Evolutionary conservation across 257 asterid species (phyloP).

Genomic region (Coffea eugenioides): DNA sequence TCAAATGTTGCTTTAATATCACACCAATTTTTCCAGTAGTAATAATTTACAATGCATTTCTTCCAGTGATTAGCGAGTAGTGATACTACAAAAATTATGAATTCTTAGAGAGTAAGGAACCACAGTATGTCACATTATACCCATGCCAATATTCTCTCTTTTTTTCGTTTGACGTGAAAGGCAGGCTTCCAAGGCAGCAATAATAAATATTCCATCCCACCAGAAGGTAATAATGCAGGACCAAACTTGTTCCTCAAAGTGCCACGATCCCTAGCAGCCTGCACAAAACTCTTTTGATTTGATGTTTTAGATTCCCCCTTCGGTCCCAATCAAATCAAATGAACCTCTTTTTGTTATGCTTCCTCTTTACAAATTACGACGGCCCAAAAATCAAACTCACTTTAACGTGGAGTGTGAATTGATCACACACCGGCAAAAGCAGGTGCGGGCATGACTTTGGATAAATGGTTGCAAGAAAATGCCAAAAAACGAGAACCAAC

Average conservation of each 20-base stretch:
- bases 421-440: neutral
- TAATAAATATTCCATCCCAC: neutral
- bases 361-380: neutral
- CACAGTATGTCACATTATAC: neutral
- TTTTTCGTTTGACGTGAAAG: conserved; percentile 10
- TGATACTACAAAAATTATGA: neutral
- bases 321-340: conserved; percentile 3
- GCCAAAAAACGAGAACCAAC: too few species aligned
- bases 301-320: conserved; percentile 10
- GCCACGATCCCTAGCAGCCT: neutral
- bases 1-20: too few species aligned
- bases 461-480: neutral
- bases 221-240: neutral
- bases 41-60: neutral
- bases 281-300: neutral
- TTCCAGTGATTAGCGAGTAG: neutral
- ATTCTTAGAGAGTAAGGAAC: conserved; percentile 27
- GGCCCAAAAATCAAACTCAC: neutral
- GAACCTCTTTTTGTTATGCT: neutral
- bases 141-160: conserved; percentile 6
- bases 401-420: conserved; percentile 10
- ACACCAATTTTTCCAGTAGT: neutral
- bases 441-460: neutral
- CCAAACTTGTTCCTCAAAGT: neutral
- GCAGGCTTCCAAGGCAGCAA: neutral